These are phyloP conservation scores for Penicillium pulvis DNA, from an alignment of 495 filamentous ascomycete species.

Conservation along the genomic window DNA sequence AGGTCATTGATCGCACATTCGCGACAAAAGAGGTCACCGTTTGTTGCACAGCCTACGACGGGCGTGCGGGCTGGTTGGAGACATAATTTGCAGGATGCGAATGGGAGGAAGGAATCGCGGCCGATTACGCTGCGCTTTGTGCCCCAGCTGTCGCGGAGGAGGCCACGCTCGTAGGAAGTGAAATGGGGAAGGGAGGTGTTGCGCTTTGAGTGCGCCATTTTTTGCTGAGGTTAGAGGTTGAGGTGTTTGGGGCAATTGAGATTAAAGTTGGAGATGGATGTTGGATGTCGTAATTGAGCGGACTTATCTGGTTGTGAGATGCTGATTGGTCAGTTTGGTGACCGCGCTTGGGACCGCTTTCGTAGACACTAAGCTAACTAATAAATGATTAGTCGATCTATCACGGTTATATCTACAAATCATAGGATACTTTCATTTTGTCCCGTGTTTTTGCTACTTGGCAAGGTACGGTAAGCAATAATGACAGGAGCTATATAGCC, in stretches of 20 bases:
- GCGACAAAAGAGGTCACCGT: conserved; percentile 94
- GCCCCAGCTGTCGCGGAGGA: conserved; percentile 79
- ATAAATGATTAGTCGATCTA: too few species aligned
- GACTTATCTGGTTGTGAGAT: background rate
- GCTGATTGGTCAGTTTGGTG: background rate
- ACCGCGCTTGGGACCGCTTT: background rate
- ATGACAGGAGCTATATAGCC: too few species aligned
- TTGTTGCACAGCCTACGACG: conserved; percentile 72
- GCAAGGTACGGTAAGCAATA: too few species aligned
- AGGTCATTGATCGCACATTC: conserved; percentile 94
- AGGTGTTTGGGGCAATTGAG: background rate
- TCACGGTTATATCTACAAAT: too few species aligned
- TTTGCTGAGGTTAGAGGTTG: background rate
- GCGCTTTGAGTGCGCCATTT: conserved; percentile 67
- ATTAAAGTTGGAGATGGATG: conserved; percentile 1
- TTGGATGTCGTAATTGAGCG: background rate
- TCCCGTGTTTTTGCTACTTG: too few species aligned
- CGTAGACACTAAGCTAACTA: background rate
- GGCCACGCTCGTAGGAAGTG: conserved; percentile 85
- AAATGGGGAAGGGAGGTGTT: conserved; percentile 97
- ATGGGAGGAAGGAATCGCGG: conserved; percentile 91
- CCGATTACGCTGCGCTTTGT: conserved; percentile 81
- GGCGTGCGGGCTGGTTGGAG: conserved; percentile 81
- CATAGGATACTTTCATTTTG: too few species aligned
- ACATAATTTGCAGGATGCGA: conserved; percentile 88